These are phyloP conservation scores for Nemania serpens DNA, from an alignment of 2,329 filamentous ascomycete genomes.

Conservation along the genomic window DNA sequence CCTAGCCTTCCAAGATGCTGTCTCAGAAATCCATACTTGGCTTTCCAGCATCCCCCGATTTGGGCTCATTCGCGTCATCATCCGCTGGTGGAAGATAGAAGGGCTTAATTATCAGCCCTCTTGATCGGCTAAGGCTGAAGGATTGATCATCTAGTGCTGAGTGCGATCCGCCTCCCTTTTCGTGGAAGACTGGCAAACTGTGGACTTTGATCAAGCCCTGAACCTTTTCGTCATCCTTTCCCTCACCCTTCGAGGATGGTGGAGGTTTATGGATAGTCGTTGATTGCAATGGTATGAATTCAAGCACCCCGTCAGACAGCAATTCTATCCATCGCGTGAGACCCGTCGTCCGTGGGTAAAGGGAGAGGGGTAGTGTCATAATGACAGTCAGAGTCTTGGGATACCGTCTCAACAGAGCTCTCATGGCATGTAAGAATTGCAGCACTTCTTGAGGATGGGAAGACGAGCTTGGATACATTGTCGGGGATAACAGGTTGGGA, in stretches of 20 bases:
- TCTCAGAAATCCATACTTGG: conserved; percentile 76
- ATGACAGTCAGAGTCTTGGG: conserved; percentile 70
- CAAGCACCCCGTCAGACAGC: conserved; percentile 82
- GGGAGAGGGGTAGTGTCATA: conserved; percentile 76
- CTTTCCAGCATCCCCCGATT: conserved; percentile 61
- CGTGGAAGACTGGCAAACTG: conserved; percentile 81
- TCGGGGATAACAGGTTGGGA: conserved; percentile 86
- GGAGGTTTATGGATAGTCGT: conserved; percentile 56
- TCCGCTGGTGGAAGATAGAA: conserved; percentile 88
- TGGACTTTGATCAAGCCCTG: conserved; percentile 88
- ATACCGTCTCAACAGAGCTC: conserved; percentile 73
- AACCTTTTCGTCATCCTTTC: conserved; percentile 69
- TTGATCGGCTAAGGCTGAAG: conserved; percentile 81
- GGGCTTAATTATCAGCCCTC: conserved; percentile 82
- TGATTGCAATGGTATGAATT: conserved; percentile 75
- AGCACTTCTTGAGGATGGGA: conserved; percentile 75
- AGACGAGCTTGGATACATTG: conserved; percentile 72
- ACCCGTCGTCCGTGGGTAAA: conserved; percentile 77
- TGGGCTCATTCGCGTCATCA: conserved; percentile 60
- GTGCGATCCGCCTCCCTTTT: conserved; percentile 80
- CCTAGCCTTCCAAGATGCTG: not conserved
- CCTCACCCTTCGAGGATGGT: conserved; percentile 55
- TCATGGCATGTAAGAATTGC: conserved; percentile 79
- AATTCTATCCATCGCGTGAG: conserved; percentile 86
- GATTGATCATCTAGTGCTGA: conserved; percentile 83